Conservation (phyloP, 306 rosid species). For the Oxytropis ochrocephala region DNA sequence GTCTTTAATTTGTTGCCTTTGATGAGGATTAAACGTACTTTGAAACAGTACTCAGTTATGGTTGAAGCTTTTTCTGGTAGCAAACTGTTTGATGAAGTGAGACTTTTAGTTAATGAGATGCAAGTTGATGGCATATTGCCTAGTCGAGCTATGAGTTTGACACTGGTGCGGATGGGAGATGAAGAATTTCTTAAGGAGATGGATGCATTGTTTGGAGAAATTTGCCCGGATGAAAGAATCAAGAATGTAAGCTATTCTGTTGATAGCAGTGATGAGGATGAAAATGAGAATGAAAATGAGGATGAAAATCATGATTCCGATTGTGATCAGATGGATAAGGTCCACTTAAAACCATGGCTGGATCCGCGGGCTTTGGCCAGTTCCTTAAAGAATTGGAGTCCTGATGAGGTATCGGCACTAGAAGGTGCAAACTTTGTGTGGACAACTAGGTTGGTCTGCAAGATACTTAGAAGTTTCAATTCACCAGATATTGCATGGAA, state of each 20-base stretch:
- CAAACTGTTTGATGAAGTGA: constrained; percentile 43
- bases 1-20: constrained; percentile 49
- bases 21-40: constrained; percentile 67
- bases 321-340: constrained; percentile 20
- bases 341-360: constrained; percentile 64
- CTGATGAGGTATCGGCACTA: constrained; percentile 53
- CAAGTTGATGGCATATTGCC: constrained; percentile 66
- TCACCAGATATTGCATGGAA: constrained; percentile 74
- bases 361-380: constrained; percentile 71
- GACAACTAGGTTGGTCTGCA: constrained; percentile 74
- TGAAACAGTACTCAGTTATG: constrained; percentile 46
- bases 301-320: constrained; percentile 7
- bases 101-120: constrained; percentile 56
- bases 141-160: constrained; percentile 40
- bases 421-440: constrained; percentile 66
- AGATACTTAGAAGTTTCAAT: constrained; percentile 55
- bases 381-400: constrained; percentile 61
- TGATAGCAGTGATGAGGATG: constrained; percentile 38
- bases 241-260: constrained; percentile 34
- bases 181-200: constrained; percentile 46
- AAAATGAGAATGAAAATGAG: constrained; percentile 29
- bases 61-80: constrained; percentile 39
- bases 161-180: constrained; percentile 42
- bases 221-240: constrained; percentile 45
- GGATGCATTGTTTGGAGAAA: constrained; percentile 37